A percentile compares a stretch with the other conserved stretches of the same genome.
phyloP scores from a whole-genome alignment of 805 yeast species.

The Candida gorgasii region DNA sequence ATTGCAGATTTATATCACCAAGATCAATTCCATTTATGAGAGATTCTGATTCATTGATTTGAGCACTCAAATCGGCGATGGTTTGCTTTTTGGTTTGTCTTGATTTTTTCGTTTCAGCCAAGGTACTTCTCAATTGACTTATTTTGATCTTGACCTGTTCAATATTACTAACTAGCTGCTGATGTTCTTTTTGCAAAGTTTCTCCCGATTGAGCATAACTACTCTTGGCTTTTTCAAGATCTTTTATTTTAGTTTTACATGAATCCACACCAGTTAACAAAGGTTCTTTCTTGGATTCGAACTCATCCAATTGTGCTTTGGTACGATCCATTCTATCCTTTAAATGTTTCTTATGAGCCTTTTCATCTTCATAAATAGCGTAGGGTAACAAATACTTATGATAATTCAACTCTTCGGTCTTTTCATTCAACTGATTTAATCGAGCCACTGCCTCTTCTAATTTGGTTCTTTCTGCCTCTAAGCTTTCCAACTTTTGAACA shows the following conservation, averaged over 20 bases:
- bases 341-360: conserved; percentile 29
- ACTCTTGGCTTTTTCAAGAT: background rate
- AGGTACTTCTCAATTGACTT: background rate
- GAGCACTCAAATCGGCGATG: conserved; percentile 11
- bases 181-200: background rate
- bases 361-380: conserved; percentile 41
- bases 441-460: conserved; percentile 48
- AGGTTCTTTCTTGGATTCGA: conserved; percentile 26
- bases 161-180: background rate
- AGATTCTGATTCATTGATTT: conserved; percentile 18
- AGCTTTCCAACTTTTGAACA: conserved; percentile 28
- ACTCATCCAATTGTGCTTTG: conserved; percentile 29
- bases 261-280: conserved; percentile 16
- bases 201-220: too few species aligned
- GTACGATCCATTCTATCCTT: conserved; percentile 38
- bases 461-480: conserved; percentile 37
- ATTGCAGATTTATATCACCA: conserved; percentile 6
- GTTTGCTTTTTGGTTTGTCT: conserved; percentile 15
- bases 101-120: conserved; percentile 9
- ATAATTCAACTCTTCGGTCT: conserved; percentile 37
- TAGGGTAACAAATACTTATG: conserved; percentile 44
- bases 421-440: conserved; percentile 47
- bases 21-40: conserved; percentile 11
- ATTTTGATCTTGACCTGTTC: background rate
- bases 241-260: too few species aligned